These are phyloP conservation scores for Amanita polypyramis DNA, from an alignment of 768 basidiomycete genomes.

Conservation along the genomic window DNA sequence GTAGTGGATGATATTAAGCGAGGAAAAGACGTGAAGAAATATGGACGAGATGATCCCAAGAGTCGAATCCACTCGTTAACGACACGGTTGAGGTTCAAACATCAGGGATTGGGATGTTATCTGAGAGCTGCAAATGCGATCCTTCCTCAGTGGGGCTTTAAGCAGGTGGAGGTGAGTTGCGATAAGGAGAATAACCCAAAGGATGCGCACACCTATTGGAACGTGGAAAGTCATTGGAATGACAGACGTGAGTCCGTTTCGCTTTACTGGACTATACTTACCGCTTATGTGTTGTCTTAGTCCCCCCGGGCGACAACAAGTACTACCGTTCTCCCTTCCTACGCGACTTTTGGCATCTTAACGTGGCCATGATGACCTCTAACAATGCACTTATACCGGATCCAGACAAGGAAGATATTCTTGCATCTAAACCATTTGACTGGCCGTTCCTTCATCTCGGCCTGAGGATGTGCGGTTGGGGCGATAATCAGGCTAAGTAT, in stretches of 20 bases:
- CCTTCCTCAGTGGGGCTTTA: conserved; percentile 98
- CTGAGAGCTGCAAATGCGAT: conserved; percentile 80
- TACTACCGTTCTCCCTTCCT: conserved; percentile 88
- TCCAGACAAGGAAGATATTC: conserved; percentile 96
- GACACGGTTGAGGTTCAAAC: conserved; percentile 79
- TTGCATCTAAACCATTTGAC: conserved; percentile 85
- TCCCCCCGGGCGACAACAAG: conserved; percentile 75
- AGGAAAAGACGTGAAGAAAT: conserved; percentile 27
- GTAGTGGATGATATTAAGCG: conserved; percentile 83
- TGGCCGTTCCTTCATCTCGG: conserved; percentile 92
- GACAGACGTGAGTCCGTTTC: conserved; percentile 60
- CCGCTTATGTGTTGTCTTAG: conserved; percentile 25
- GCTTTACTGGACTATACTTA: conserved; percentile 2
- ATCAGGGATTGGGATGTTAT: conserved; percentile 75
- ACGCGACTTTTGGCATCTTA: conserved; percentile 97
- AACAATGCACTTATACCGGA: conserved; percentile 97
- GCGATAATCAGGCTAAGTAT: conserved; percentile 77
- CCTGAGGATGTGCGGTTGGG: conserved; percentile 97
- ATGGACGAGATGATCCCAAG: conserved; percentile 1
- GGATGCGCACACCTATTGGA: conserved; percentile 91
- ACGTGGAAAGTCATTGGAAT: conserved; percentile 97
- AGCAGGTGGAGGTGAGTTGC: conserved; percentile 95
- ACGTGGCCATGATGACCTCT: conserved; percentile 99
- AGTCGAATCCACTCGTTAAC: conserved; percentile 74
- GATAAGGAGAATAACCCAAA: conserved; percentile 75